Evolutionary conservation across 2,329 filamentous ascomycete genomes (phyloP), one percentile per base, ranked within the genome.

Genomic region (Aquanectria penicillioides): DNA sequence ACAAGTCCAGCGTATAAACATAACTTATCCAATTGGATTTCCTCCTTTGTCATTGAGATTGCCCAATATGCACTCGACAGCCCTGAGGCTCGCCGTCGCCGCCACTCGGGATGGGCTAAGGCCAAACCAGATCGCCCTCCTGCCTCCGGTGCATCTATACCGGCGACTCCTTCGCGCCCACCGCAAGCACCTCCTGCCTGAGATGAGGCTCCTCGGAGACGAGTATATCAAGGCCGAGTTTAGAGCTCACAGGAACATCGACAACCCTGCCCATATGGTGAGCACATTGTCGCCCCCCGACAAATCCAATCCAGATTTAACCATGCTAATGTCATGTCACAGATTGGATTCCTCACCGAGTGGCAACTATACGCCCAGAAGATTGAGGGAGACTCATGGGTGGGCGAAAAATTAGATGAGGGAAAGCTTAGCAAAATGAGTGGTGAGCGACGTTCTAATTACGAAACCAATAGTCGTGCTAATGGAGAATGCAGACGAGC

Each of bases 361-460:
- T 99, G 94, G 94, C 95, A 99, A 76, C 80, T 92, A 49, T 99
- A 98, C 73, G 94, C 93, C 2, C 94, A 99, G 74, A 89, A 93
- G 73, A 80, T 99, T 13, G 94, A 98, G 72, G 94, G 94, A 0
- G 90, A 97, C 50, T 76, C 83, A 0, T 98, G 95, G 95, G 83
- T 85, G 59, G 94, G 90, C 1, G 92, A 92, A 63, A 94, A 89
- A 74, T 83, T 98, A 74, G 94, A 98, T 64, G 86, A 87, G 67
- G 81, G 80, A 1, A 97, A 97, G 77, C 81, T 98, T 54, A 89
- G 93, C 60, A 97, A 97, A 77, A 92, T 98, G 93, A 98, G 91
- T 74, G 94, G 93, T 96, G 75, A 68, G 88, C 58, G 5, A 49
- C 7, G 7, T 18, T 15, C 41, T 29, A 8, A 9, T 17, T 11